Conservation (phyloP, 2,329 filamentous ascomycete genomes). For the Trichoderma oligosporum region DNA sequence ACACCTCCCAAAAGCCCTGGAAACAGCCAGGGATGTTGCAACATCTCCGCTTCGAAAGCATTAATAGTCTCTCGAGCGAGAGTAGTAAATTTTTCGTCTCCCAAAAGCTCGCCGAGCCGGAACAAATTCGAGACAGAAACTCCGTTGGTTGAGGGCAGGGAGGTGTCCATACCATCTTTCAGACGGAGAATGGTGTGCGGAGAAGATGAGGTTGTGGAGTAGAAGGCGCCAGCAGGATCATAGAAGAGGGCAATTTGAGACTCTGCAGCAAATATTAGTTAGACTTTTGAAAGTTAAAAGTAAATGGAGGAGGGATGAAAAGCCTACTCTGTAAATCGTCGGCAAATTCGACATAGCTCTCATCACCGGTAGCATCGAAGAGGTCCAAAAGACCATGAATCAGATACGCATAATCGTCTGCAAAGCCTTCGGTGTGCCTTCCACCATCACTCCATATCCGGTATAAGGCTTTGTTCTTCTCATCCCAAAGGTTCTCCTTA, state of each 20-base stretch:
- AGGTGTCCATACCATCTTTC: slow-evolving; percentile 93
- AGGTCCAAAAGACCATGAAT: slow-evolving; percentile 78
- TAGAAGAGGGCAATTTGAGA: slow-evolving; percentile 75
- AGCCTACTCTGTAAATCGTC: slow-evolving; percentile 68
- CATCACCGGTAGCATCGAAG: slow-evolving; percentile 77
- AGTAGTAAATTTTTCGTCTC: slow-evolving; percentile 59
- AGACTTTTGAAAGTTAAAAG: background rate
- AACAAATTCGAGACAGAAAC: slow-evolving; percentile 85
- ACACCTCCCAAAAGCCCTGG: slow-evolving; percentile 73
- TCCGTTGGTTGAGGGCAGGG: slow-evolving; percentile 85
- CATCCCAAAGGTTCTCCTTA: slow-evolving; percentile 67
- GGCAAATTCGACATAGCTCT: slow-evolving; percentile 73
- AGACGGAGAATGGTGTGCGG: slow-evolving; percentile 75
- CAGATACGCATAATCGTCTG: slow-evolving; percentile 92
- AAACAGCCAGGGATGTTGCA: slow-evolving; percentile 92
- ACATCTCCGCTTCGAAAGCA: slow-evolving; percentile 85
- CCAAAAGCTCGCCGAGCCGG: slow-evolving; percentile 67
- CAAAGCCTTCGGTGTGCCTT: slow-evolving; percentile 67
- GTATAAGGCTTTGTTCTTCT: slow-evolving; percentile 58
- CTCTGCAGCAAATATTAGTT: slow-evolving; percentile 42
- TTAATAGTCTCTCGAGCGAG: slow-evolving; percentile 71
- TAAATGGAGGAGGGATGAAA: background rate
- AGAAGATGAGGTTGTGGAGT: slow-evolving; percentile 61
- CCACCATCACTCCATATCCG: slow-evolving; percentile 69
- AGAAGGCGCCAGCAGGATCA: slow-evolving; percentile 68